Evolutionary conservation across 257 asterid genomes (phyloP).

Genomic region (Echites panduratus): DNA sequence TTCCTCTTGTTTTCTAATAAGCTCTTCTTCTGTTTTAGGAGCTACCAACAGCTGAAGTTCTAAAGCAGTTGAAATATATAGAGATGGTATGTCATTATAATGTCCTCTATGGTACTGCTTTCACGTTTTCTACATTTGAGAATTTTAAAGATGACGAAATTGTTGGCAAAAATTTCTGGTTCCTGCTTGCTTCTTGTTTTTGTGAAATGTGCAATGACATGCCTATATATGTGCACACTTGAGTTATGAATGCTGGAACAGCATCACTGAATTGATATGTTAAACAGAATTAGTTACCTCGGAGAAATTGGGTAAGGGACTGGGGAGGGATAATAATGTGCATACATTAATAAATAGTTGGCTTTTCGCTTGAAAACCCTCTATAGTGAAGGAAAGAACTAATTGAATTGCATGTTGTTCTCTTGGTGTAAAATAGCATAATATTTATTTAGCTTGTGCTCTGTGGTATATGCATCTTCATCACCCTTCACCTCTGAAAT

Average conservation of each 20-base stretch:
- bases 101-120: neutral
- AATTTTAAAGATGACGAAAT: neutral
- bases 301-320: neutral
- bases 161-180: neutral
- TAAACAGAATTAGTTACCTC: neutral
- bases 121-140: conserved; percentile 23
- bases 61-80: conserved; percentile 71
- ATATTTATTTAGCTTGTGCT: too few species aligned
- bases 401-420: neutral
- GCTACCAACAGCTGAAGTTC: conserved; percentile 66
- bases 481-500: neutral
- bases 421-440: neutral
- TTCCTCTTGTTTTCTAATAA: conserved; percentile 1
- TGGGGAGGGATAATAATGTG: too few species aligned
- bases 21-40: conserved; percentile 45
- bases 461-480: neutral
- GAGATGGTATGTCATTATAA: conserved; percentile 53
- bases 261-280: neutral
- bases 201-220: neutral
- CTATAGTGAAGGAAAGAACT: neutral
- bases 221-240: neutral
- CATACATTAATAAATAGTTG: neutral
- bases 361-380: neutral
- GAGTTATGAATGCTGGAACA: neutral
- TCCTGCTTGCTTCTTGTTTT: neutral